These are phyloP conservation scores for Apophysomyces ossiformis DNA, from an alignment of 371 early-diverging fungal genomes.

Conservation along the genomic window DNA sequence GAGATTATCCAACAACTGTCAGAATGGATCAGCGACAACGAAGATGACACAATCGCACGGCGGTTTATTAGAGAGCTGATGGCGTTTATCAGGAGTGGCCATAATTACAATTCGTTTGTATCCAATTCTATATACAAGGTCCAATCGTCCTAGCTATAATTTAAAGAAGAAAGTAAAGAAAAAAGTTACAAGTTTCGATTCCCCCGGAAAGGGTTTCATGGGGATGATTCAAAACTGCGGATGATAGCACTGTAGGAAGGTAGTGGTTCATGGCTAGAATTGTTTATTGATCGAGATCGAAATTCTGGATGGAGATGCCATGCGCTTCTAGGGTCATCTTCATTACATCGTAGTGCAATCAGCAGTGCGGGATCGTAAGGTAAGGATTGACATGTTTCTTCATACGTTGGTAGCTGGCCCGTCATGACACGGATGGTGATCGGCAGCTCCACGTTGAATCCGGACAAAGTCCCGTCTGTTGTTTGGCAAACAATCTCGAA, in stretches of 20 bases:
- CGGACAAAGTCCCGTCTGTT: constrained; percentile 28
- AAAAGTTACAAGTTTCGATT: neutral
- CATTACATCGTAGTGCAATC: neutral
- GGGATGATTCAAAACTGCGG: neutral
- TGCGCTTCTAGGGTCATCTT: constrained; percentile 4
- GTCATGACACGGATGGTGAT: constrained; percentile 27
- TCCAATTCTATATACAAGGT: constrained; percentile 18
- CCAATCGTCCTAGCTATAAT: neutral
- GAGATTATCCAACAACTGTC: constrained; percentile 23
- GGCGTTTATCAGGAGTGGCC: constrained; percentile 42
- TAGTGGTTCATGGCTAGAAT: constrained; percentile 29
- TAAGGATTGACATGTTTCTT: constrained; percentile 29
- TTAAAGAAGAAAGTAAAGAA: neutral
- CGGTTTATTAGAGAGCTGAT: constrained; percentile 35
- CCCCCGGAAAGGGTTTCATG: neutral
- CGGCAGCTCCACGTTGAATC: constrained; percentile 28
- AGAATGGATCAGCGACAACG: constrained; percentile 40
- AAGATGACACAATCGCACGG: constrained; percentile 19
- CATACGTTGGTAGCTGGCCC: constrained; percentile 30
- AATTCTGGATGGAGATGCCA: neutral
- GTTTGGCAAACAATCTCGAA: constrained; percentile 29
- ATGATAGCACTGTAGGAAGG: constrained; percentile 70
- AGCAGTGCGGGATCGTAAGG: constrained; percentile 10
- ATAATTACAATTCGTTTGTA: constrained; percentile 37
- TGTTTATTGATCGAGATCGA: constrained; percentile 6